Base-by-base conservation (phyloP, 495 filamentous ascomycete genomes). In the Letharia lupina region DNA sequence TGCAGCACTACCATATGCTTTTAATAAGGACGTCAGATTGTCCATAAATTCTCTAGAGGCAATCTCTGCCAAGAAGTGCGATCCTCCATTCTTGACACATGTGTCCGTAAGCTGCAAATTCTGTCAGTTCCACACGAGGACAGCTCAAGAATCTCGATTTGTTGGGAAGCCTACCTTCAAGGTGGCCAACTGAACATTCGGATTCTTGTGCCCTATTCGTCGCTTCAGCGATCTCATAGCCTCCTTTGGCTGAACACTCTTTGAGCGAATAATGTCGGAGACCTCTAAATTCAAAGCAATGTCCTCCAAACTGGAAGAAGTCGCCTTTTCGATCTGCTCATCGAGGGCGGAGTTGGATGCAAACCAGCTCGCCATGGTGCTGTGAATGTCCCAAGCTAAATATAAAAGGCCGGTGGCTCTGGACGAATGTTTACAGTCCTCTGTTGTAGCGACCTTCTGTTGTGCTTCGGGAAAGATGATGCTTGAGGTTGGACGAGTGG, bases 1-100 rank as follows among this genome's bases (percentile, higher is more conserved):
- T 15, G 89, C 85, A 40, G 85, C 86, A 28, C 84, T 84, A 48
- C 90, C 91, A 40, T 87, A 84, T 9, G 84, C 86, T 73, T 93
- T 94, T 48, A 98, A 80, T 10, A 98, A 79, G 23, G 92, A 96
- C 13, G 92, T 89, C 42, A 98, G 77, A 71, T 96, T 97, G 75
- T 98, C 94, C 91, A 98, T 95, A 70, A 98, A 98, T 77, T 98
- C 94, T 65, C 93, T 85, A 4, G 93, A 96, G 18, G 94, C 93
- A 66, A 98, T 93, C 77, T 98, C 94, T 60, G 86, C 81, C 54
- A 98, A 85, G 73, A 98, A 98, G 77, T 98, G 94, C n/a, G 87
- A 85, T 56, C 94, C 94, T 35, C 94, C 94, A 77, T 98, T 98
- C 77, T 98, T 98, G 41, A 98, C 93, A 73, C 94, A 98, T 9